Conservation (phyloP, 2,329 filamentous ascomycete genomes). For the Fusarium sacchari region DNA sequence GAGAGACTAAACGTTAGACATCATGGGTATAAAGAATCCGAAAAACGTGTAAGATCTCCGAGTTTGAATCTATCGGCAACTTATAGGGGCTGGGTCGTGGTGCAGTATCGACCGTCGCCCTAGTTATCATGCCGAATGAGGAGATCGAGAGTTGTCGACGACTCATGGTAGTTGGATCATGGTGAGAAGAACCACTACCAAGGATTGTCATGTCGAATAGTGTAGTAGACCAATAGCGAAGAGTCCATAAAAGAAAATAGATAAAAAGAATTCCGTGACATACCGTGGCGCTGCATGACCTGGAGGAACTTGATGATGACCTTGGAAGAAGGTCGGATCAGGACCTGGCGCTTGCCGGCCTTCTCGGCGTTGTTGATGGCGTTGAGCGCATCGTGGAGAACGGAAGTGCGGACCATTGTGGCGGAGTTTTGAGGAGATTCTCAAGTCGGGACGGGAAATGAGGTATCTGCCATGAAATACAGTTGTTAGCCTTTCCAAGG, state of each 20-base stretch:
- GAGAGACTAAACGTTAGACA: conserved; percentile 92
- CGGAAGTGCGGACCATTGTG: conserved; percentile 99
- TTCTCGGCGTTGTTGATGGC: conserved; percentile 99
- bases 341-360: conserved; percentile 98
- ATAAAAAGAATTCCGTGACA: conserved; percentile 54
- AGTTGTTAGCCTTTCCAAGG: conserved; percentile 69
- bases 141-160: conserved; percentile 1
- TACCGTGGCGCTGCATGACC: conserved; percentile 99
- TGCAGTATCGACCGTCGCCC: conserved; percentile 81
- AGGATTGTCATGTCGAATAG: neutral
- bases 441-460: conserved; percentile 74
- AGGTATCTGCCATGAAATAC: conserved; percentile 67
- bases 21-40: conserved; percentile 71
- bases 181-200: neutral
- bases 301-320: conserved; percentile 99
- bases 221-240: neutral
- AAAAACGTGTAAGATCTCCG: conserved; percentile 98
- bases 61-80: conserved; percentile 92
- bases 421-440: conserved; percentile 77
- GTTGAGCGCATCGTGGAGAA: conserved; percentile 99
- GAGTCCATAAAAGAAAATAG: neutral
- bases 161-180: conserved; percentile 14
- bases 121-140: conserved; percentile 99
- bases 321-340: conserved; percentile 98
- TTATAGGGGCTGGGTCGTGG: conserved; percentile 99